A percentile compares a stretch with the other conserved stretches of the same genome.
Conservation (phyloP, 1,284 basidiomycete species). For the Apiotrichum domesticum region DNA sequence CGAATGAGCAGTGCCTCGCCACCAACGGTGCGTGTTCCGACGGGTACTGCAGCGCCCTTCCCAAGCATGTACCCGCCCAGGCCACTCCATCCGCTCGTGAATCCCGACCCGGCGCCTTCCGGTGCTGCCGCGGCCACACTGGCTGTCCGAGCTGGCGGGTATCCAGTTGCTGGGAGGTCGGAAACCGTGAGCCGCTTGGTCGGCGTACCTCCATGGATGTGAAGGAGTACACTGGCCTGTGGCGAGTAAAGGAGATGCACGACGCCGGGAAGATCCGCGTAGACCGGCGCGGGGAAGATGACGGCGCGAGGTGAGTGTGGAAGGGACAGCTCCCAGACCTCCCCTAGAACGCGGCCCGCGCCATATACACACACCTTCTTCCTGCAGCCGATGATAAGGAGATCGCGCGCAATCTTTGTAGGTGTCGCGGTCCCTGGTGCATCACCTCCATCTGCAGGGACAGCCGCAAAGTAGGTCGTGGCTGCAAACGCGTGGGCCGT, state of each 20-base stretch:
- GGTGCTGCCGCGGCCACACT: background rate
- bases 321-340: slow-evolving; percentile 57
- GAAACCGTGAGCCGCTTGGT: slow-evolving; percentile 63
- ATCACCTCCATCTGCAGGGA: slow-evolving; percentile 5
- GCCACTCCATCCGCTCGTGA: slow-evolving; percentile 56
- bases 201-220: slow-evolving; percentile 54
- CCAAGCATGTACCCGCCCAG: slow-evolving; percentile 46
- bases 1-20: slow-evolving; percentile 68
- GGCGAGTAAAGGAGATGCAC: slow-evolving; percentile 64
- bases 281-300: slow-evolving; percentile 35
- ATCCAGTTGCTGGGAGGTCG: slow-evolving; percentile 54
- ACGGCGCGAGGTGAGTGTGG: slow-evolving; percentile 71
- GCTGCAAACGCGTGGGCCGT: slow-evolving; percentile 73
- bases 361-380: slow-evolving; percentile 69
- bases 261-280: slow-evolving; percentile 34
- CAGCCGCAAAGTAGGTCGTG: slow-evolving; percentile 18
- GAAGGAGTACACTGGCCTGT: slow-evolving; percentile 63
- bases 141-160: slow-evolving; percentile 2
- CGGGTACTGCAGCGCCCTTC: slow-evolving; percentile 63
- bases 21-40: slow-evolving; percentile 56
- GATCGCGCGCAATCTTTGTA: slow-evolving; percentile 58
- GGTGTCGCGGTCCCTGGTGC: slow-evolving; percentile 42
- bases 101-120: slow-evolving; percentile 50
- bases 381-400: slow-evolving; percentile 74
- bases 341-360: slow-evolving; percentile 20